phyloP scores from a whole-genome alignment of 2,329 filamentous ascomycete species.

The Macrophomina tecta region DNA sequence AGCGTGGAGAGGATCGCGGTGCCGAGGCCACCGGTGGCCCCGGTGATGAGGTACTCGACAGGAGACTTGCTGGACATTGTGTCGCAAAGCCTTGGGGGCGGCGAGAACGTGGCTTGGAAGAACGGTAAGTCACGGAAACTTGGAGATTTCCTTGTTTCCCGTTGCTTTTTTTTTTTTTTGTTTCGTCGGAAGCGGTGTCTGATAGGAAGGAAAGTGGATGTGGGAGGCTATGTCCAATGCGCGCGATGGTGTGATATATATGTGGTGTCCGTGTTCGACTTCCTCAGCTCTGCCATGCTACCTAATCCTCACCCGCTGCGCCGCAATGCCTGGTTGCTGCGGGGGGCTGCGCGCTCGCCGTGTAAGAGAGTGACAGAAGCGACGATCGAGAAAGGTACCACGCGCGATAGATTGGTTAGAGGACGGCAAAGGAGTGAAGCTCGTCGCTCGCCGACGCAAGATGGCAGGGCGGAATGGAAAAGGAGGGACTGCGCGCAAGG shows the following conservation, averaged over 20 bases:
- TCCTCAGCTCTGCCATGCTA: conserved; percentile 24
- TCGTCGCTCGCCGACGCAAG: background rate
- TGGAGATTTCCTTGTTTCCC: background rate
- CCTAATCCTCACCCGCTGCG: conserved; percentile 14
- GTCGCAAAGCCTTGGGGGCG: background rate
- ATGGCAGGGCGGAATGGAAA: conserved; percentile 1
- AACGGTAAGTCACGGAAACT: background rate
- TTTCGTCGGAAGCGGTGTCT: background rate
- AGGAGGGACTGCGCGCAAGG: conserved; percentile 10
- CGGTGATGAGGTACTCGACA: conserved; percentile 33
- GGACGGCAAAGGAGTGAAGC: conserved; percentile 9
- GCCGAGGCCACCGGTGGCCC: conserved; percentile 57
- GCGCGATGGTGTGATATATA: conserved; percentile 24
- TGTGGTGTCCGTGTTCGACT: conserved; percentile 16
- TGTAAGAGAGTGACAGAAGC: conserved; percentile 2
- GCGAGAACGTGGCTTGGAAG: background rate
- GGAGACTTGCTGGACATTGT: conserved; percentile 13
- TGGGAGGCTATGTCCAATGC: conserved; percentile 2
- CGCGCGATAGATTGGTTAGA: conserved; percentile 15
- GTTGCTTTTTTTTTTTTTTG: background rate
- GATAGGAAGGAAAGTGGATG: background rate
- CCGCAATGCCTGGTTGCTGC: conserved; percentile 2
- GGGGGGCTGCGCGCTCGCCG: background rate
- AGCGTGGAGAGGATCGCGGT: conserved; percentile 50
- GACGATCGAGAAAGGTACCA: background rate